Evolutionary conservation across 1,284 basidiomycete species (phyloP), one percentile per base, ranked within the genome.

Genomic region (Peniophora sp.): DNA sequence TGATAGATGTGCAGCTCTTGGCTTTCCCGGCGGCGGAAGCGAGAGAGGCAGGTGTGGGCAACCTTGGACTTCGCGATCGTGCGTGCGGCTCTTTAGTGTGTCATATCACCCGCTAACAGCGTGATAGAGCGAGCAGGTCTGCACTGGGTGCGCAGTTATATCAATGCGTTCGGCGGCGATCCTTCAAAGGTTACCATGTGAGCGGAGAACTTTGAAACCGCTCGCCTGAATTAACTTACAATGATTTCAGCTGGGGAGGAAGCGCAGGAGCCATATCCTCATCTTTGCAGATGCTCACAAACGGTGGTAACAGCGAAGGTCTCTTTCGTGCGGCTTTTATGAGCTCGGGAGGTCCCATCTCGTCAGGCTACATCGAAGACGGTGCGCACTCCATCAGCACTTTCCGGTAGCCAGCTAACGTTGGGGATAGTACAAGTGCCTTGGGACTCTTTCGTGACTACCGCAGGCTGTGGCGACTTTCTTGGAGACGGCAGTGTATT

Each of bases 141-240:
- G 16, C 62, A 77, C 52, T 89, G 85, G 85, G 66, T 86, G 0
- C 77, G 84, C 54, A 71, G 79, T 58, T 82, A 87, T 58, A 83
- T 88, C 43, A 53, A 63, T 14, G 63, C 65, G 1, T 87, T 88
- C 52, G 83, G 83, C 1, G 85, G 85, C 5, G 77, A 86, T 58
- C 75, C 77, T 16, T 63, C 66, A 2, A 74, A 73, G 58, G 79
- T 82, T 3, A 79, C 76, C 1, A 72, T 81, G 79, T 80, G 62
- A 49, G 73, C 58, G 17, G 22, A 22, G 10, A 14, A 38, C 14
- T 14, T 25, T 25, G 23, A 45, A n/a, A n/a, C n/a, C 44, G 9
- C 20, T 5, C 24, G 44, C 44, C 10, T 22, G 20, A 14, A 20
- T 9, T 14, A n/a, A n/a, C 44, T 1, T 9, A 23, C 10, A 22